Conservation (phyloP, 116 monocot genomes). For the Cymodocea nodosa region DNA sequence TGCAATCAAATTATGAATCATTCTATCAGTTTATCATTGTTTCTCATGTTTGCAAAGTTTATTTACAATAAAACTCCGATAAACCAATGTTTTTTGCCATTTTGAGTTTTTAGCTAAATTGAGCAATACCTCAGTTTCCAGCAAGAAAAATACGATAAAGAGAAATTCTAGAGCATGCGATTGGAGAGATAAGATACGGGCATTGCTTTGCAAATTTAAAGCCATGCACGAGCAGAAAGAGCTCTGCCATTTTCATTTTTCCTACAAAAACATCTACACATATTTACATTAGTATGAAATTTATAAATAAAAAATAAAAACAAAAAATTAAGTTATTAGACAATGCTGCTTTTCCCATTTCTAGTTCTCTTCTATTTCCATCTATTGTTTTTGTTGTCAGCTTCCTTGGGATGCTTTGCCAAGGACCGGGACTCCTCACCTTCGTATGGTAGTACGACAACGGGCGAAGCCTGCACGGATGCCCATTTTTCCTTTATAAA, state of each 20-base stretch:
- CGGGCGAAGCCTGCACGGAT: conserved; percentile 69
- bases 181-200: no score
- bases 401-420: background rate
- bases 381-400: background rate
- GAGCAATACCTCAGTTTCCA: no score
- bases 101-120: no score
- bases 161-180: no score
- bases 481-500: conserved; percentile 73
- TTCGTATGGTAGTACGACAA: conserved; percentile 65
- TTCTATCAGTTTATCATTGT: no score
- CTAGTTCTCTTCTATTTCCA: background rate
- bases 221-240: no score
- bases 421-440: background rate
- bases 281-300: background rate
- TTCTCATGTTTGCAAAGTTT: no score
- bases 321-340: background rate
- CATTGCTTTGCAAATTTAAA: no score
- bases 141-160: no score
- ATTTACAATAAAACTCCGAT: no score
- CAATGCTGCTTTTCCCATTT: background rate
- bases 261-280: background rate
- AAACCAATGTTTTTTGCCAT: no score
- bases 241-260: background rate
- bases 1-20: no score
- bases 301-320: background rate